Evolutionary conservation across 2,329 filamentous ascomycete species (phyloP).

Genomic region (Pleurostoma richardsiae): DNA sequence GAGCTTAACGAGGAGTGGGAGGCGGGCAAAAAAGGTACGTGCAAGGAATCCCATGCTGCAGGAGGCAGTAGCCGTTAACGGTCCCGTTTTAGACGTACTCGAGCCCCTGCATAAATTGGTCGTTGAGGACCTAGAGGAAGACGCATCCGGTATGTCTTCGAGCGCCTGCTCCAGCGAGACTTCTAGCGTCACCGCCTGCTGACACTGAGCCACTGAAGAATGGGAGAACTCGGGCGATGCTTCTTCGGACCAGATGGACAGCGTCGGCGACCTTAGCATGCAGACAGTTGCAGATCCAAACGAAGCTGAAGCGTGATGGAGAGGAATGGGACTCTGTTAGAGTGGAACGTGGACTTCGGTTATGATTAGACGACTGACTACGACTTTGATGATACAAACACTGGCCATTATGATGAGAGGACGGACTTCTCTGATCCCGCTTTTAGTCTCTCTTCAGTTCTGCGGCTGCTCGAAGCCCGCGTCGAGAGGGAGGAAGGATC

Average conservation of each 20-base stretch:
- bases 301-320: constrained; percentile 14
- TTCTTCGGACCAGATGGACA: constrained; percentile 51
- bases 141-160: constrained; percentile 50
- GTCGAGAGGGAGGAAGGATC: no score
- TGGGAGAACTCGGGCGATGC: constrained; percentile 47
- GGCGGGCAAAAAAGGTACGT: constrained; percentile 30
- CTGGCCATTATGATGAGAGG: no score
- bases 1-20: constrained; percentile 23
- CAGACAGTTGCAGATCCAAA: constrained; percentile 34
- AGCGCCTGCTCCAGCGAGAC: constrained; percentile 30
- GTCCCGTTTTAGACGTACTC: constrained; percentile 28
- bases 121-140: constrained; percentile 53
- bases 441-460: no score
- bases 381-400: no score
- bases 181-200: constrained; percentile 22
- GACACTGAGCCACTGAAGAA: constrained; percentile 34
- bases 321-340: no score
- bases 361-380: no score
- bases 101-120: constrained; percentile 48
- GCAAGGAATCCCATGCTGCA: not conserved
- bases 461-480: no score
- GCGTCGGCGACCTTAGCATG: constrained; percentile 39
- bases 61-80: not conserved
- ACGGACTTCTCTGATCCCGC: no score
- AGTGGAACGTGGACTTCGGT: no score